Conservation (phyloP, 805 yeast genomes). For the Nakazawaea pomicola region DNA sequence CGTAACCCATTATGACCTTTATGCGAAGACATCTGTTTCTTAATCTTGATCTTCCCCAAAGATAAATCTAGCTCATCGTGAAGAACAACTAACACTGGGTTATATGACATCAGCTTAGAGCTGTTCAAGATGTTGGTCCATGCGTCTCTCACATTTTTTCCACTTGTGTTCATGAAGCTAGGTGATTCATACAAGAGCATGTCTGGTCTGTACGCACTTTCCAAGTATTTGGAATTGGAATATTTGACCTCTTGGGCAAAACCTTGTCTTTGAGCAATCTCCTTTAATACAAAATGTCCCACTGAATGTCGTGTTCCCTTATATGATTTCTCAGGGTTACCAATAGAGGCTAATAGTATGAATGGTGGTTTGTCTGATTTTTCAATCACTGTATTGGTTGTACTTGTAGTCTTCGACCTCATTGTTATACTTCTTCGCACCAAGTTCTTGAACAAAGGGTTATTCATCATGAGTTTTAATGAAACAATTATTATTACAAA, state of each 20-base stretch:
- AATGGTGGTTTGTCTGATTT: constrained; percentile 21
- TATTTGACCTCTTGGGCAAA: constrained; percentile 13
- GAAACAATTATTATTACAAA: no score
- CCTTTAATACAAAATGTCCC: constrained; percentile 56
- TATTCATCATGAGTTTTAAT: no score
- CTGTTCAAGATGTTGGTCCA: constrained; percentile 35
- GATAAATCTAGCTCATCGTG: constrained; percentile 76
- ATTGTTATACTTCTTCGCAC: no score
- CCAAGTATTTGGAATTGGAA: constrained; percentile 20
- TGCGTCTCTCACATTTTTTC: constrained; percentile 45
- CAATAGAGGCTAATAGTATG: constrained; percentile 49
- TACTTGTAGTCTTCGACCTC: no score
- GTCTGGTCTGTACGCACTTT: constrained; percentile 19
- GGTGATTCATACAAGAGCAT: constrained; percentile 46
- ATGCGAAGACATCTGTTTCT: constrained; percentile 55
- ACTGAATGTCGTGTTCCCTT: constrained; percentile 70
- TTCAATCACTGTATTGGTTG: no score
- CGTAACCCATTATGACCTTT: constrained; percentile 85
- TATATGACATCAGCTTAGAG: constrained; percentile 19
- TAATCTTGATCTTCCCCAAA: constrained; percentile 60
- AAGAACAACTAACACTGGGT: constrained; percentile 48
- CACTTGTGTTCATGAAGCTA: constrained; percentile 68
- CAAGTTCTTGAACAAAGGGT: no score
- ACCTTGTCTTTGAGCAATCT: constrained; percentile 17
- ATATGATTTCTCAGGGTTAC: constrained; percentile 69